phyloP scores from a whole-genome alignment of 2,329 filamentous ascomycete species.

The Talaromyces rugulosus region DNA sequence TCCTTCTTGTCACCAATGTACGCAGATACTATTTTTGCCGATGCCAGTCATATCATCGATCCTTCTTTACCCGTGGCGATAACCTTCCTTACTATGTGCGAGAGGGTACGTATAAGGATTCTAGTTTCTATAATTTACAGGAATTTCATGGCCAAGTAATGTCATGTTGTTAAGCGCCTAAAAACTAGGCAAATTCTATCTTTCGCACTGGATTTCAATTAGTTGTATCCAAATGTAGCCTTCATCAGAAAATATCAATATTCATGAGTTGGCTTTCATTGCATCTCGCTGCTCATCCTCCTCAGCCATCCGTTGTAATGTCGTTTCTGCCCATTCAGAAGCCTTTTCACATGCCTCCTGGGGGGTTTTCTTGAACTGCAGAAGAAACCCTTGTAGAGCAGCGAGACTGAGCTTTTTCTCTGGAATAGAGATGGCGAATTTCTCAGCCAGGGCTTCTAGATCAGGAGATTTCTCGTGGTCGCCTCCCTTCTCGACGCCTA shows the following conservation, averaged over 20 bases:
- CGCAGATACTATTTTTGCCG: no score
- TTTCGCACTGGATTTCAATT: neutral
- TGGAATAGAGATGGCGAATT: slow-evolving; percentile 54
- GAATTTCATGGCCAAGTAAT: no score
- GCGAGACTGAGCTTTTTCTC: slow-evolving; percentile 54
- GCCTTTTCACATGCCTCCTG: slow-evolving; percentile 51
- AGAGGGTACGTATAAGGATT: no score
- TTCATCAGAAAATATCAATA: neutral
- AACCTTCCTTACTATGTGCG: no score
- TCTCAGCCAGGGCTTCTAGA: slow-evolving; percentile 25
- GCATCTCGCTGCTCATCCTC: slow-evolving; percentile 8
- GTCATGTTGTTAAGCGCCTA: neutral
- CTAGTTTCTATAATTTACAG: no score
- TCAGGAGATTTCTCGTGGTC: slow-evolving; percentile 24
- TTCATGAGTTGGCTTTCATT: neutral
- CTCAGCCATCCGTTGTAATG: slow-evolving; percentile 6
- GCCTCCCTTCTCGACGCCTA: slow-evolving; percentile 23
- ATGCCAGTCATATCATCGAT: no score
- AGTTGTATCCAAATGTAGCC: neutral
- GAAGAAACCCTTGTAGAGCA: slow-evolving; percentile 61
- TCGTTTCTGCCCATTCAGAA: slow-evolving; percentile 16
- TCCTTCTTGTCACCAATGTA: no score
- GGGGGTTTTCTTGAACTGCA: slow-evolving; percentile 60
- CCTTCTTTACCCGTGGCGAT: no score
- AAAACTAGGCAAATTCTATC: neutral